Evolutionary conservation across 2,329 filamentous ascomycete genomes (phyloP), one percentile per base, ranked within the genome.

Genomic region (Septoria linicola): DNA sequence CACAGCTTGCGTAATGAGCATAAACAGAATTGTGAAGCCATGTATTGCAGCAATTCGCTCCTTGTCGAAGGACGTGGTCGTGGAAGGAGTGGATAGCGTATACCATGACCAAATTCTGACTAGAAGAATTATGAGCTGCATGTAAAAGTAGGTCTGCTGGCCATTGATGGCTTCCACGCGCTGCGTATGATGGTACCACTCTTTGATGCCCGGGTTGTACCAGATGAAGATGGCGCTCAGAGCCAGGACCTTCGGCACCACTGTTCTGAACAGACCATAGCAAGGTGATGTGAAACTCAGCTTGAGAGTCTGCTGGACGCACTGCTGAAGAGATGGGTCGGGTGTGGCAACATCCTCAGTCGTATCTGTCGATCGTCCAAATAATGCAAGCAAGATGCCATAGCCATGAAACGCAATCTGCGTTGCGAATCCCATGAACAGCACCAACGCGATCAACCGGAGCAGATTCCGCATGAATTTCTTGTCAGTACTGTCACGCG

Each of bases 91-190:
- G 4, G 61, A 62, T 40, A 72, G 60, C 21, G 62, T 65, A 51
- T 62, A 67, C 52, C 55, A 66, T 11, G 65, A 67, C 8, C 77
- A 61, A 35, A 77, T 68, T 31, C 87, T 78, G 8, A 83, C 69
- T 4, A 77, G 64, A 8, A 88, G 64, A 17, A 83, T 75, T 25
- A 85, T 65, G 1, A 77, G 64, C 62, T 90, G 87, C 54, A 85
- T 79, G 1, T 75, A 76, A 63, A 88, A 88, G 77, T 87, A 87
- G 44, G 81, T 76, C 3, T 74, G 72, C 10, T 88, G 76, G 14
- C 65, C 66, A 7, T 53, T 42, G 8, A 65, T 51, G 20, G 55
- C 53, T 40, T 65, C 62, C 21, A 61, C 59, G 36, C 64, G 60
- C 25, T 58, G 30, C 2, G 64, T 66, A 37, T 59, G 55, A 48